phyloP scores from a whole-genome alignment of 163 green algal species.

The Scenedesmus sp. region DNA sequence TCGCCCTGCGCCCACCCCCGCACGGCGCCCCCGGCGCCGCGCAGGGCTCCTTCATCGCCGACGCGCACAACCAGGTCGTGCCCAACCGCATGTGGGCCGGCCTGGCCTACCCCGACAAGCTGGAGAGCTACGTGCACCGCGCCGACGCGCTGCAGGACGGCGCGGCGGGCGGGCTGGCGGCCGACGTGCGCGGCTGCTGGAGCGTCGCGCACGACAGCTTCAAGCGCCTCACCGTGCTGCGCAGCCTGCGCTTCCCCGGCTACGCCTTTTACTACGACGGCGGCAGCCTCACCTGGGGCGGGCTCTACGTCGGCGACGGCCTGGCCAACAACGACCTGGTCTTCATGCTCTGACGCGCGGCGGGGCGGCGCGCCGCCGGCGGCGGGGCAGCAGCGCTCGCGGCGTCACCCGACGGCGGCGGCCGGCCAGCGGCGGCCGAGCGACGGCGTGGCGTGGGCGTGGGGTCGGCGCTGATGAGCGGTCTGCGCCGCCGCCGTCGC shows the following conservation, averaged over 20 bases:
- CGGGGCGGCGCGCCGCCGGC: too few relatives aligned
- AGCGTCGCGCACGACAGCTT: slow-evolving; percentile 70
- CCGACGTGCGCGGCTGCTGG: slow-evolving; percentile 76
- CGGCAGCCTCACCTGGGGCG: slow-evolving; percentile 65
- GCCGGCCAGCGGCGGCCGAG: too few relatives aligned
- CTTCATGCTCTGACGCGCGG: slow-evolving; percentile 75
- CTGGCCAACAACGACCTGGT: slow-evolving; percentile 81
- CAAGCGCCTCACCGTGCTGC: slow-evolving; percentile 53
- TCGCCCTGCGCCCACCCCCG: too few relatives aligned
- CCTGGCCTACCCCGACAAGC: slow-evolving; percentile 77
- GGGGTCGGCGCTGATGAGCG: too few relatives aligned
- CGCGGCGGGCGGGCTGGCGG: slow-evolving; percentile 53
- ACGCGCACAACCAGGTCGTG: slow-evolving; percentile 67
- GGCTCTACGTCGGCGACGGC: slow-evolving; percentile 74
- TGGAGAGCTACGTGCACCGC: slow-evolving; percentile 75
- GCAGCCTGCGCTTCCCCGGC: slow-evolving; percentile 72
- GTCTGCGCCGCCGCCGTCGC: too few relatives aligned
- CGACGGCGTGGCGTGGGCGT: too few relatives aligned
- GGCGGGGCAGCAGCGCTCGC: too few relatives aligned
- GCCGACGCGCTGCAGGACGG: slow-evolving; percentile 15
- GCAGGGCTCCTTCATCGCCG: slow-evolving; percentile 55
- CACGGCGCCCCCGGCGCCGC: too few relatives aligned
- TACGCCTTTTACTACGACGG: slow-evolving; percentile 81
- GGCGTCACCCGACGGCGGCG: too few relatives aligned
- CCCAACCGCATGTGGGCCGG: slow-evolving; percentile 69